Base-by-base conservation (phyloP, 2,329 filamentous ascomycete species). In the Xylaria digitata region DNA sequence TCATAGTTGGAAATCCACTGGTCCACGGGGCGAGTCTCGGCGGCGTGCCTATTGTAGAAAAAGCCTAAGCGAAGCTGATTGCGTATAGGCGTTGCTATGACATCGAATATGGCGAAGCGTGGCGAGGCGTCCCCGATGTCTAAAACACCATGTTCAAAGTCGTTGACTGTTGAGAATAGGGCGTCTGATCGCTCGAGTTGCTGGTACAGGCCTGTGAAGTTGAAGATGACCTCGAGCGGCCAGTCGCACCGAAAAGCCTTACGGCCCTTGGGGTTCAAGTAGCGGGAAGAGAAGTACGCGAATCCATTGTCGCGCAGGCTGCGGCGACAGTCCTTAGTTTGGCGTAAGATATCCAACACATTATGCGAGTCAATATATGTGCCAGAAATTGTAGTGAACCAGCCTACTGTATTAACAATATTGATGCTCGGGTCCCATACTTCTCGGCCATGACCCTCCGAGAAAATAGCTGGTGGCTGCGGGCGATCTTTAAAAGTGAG, bases 321-420 rank as follows among this genome's bases (percentile, higher is more conserved):
- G n/a, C 46, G 57, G 8, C 30, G 46, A 19, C 30, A 15, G 21
- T 60, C 57, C 17, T 60, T 60, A 32, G 21, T 21, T 26, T 42
- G 34, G 26, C 30, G 50, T 21, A 60, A 32, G 30, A 21, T 19
- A 32, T 60, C 57, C 21, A 60, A 19, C 15, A 60, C 15, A 32
- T 32, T 50, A 42, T 8, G n/a, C n/a, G n/a, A 19, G 43, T 46
- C 43, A 1, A 5, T 6, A 17, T 13, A 9, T 19, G 45, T 11
- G 52, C 45, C 57, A 42, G 32, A 60, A 30, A 60, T 48, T 19
- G 57, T 50, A 30, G 57, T 60, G 52, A 52, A 60, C 57, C 57
- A 60, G 11, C 50, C 50, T 52, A 63, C 52, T 15, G 42, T 50
- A 19, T 63, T 48, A 23, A 48, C 46, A 11, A 61, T 21, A 46